A percentile compares a stretch with the other conserved stretches of the same genome.
Evolutionary conservation across 1,139 yeast species (phyloP).

Genomic region (Suhomyces anneliseae): DNA sequence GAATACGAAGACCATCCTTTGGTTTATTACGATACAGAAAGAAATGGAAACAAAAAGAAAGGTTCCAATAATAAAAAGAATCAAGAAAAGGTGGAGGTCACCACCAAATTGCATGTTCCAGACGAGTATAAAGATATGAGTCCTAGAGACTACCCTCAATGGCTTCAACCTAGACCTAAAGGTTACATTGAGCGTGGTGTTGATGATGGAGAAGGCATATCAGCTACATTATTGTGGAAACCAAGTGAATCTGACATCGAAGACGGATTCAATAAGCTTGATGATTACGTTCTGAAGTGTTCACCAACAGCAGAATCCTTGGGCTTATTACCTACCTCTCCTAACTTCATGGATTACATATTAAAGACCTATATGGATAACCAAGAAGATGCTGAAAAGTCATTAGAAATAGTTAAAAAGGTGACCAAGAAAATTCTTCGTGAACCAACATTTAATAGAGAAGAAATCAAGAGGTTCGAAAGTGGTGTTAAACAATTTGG

Average conservation of each 20-base stretch:
- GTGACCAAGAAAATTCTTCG: slow-evolving; percentile 59
- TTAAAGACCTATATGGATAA: slow-evolving; percentile 53
- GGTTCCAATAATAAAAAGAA: slow-evolving; percentile 10
- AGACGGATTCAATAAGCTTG: slow-evolving; percentile 41
- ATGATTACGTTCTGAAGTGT: slow-evolving; percentile 56
- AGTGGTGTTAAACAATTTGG: slow-evolving; percentile 74
- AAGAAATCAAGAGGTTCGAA: slow-evolving; percentile 71
- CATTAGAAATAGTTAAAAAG: slow-evolving; percentile 38
- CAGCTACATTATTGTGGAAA: slow-evolving; percentile 72
- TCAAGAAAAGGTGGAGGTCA: slow-evolving; percentile 15
- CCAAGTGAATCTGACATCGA: slow-evolving; percentile 35
- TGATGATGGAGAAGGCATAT: slow-evolving; percentile 53
- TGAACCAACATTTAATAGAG: slow-evolving; percentile 72
- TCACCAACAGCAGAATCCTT: slow-evolving; percentile 54
- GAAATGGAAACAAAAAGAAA: slow-evolving; percentile 18
- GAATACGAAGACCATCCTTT: slow-evolving; percentile 71
- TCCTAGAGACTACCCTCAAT: slow-evolving; percentile 58
- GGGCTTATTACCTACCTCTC: slow-evolving; percentile 40
- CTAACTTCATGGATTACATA: slow-evolving; percentile 79
- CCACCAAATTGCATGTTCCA: slow-evolving; percentile 45
- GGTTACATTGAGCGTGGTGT: slow-evolving; percentile 89
- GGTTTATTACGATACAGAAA: slow-evolving; percentile 58
- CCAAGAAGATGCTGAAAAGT: slow-evolving; percentile 49
- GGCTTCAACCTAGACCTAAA: slow-evolving; percentile 77
- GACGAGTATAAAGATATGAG: slow-evolving; percentile 40